Evolutionary conservation across 148 eudicot genomes (phyloP), one percentile per base, ranked within the genome.

Genomic region (Oxyria digyna): DNA sequence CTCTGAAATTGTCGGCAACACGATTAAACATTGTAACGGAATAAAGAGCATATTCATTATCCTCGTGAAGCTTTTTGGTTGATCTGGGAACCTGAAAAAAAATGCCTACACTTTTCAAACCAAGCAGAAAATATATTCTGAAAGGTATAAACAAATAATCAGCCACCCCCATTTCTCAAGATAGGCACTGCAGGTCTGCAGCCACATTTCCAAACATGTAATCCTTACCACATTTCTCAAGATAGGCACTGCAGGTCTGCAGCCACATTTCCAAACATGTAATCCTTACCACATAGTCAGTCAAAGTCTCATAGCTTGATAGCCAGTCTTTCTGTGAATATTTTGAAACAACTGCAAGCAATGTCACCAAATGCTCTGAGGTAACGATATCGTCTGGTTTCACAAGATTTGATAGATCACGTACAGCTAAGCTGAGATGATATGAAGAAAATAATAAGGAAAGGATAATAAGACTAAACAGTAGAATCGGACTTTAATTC

Each of bases 321-420:
- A 95, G 71, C 99, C 99, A 95, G 69, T 91, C 99, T 68, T 88
- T 94, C 81, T 94, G 96, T 18, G 99, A 94, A 73, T 88, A 91
- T 81, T 91, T 95, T 37, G 93, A 67, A 76, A 95, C 89, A 80
- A 95, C 79, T 52, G 97, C 93, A 75, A 95, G 82, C 43, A 91
- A 96, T 50, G 99, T 95, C 69, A 85, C 86, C 70, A 91, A 76
- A 67, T 95, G 99, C 81, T 95, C 99, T n/a, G 99, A 78, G 42
- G 74, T 42, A 76, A 91, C 52, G 42, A 95, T 73, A 69, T 91
- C 99, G 57, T 88, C 80, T 49, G 96, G 96, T 85, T 88, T 95
- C 57, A 95, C 99, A 77, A 91, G 75, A 79, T 80, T 83, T 67
- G 99, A 95, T 48, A 95, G 84, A 82, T 95, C 99, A 74, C 89